A percentile compares a stretch with the other conserved stretches of the same genome.
phyloP scores from a whole-genome alignment of 2,329 filamentous ascomycete genomes.

The Ceratocystis ficicola region DNA sequence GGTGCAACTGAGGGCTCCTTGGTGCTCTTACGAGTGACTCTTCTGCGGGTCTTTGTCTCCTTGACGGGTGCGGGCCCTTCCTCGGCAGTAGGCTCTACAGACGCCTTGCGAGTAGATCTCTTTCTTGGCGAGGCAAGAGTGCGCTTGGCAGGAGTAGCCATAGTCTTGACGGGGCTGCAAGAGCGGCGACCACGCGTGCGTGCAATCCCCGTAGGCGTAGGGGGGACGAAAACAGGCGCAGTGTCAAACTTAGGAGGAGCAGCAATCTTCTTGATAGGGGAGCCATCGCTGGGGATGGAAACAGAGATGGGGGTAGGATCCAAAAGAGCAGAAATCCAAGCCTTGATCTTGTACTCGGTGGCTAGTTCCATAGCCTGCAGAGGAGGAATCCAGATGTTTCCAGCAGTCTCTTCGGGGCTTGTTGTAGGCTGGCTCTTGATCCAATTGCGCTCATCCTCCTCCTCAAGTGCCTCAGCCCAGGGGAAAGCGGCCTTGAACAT shows the following conservation, averaged over 20 bases:
- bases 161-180: slow-evolving; percentile 40
- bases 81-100: slow-evolving; percentile 16
- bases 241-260: slow-evolving; percentile 68
- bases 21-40: slow-evolving; percentile 22
- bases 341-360: slow-evolving; percentile 70
- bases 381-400: slow-evolving; percentile 91
- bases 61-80: slow-evolving; percentile 14
- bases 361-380: slow-evolving; percentile 68
- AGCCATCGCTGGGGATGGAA: slow-evolving; percentile 44
- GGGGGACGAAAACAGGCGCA: slow-evolving; percentile 37
- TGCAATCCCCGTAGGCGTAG: slow-evolving; percentile 36
- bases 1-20: slow-evolving; percentile 34
- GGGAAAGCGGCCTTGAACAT: slow-evolving; percentile 90
- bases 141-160: slow-evolving; percentile 46
- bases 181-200: slow-evolving; percentile 43
- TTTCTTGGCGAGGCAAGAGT: slow-evolving; percentile 19
- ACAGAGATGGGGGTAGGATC: slow-evolving; percentile 67
- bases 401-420: slow-evolving; percentile 82
- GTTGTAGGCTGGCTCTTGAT: slow-evolving; percentile 74
- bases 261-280: slow-evolving; percentile 61
- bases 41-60: slow-evolving; percentile 20
- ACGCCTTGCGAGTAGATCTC: slow-evolving; percentile 20
- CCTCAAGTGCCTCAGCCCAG: slow-evolving; percentile 59
- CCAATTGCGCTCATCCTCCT: slow-evolving; percentile 65
- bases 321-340: slow-evolving; percentile 86